Evolutionary conservation across 225 moss, liverwort and hornwort species (phyloP), one percentile per base, ranked within the genome.

Genomic region (Physcomitrium patens): DNA sequence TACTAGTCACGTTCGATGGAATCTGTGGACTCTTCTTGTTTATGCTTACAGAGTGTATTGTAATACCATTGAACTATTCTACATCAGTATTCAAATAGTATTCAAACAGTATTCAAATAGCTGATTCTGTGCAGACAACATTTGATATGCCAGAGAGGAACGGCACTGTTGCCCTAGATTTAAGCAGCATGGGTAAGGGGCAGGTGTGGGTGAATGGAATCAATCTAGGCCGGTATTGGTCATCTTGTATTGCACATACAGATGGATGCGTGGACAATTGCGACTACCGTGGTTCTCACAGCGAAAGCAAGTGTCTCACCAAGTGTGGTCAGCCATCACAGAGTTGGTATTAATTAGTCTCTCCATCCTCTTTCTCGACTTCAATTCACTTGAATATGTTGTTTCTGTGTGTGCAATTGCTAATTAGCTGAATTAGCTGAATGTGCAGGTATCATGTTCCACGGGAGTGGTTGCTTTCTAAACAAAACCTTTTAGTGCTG

Each of bases 131-230:
- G 69, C 84, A 96, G 94, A 79, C 94, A 13, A 86, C 59, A 24
- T 85, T 94, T 64, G 90, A 92, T 78, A 86, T 78, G 23, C 96
- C 96, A 58, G 67, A 68, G 76, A 93, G 92, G 72, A 77, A 82
- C 59, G 64, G 81, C 56, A 86, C 86, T 12, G 53, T 96, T 28
- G 86, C 86, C 0, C 68, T 94, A 71, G 90, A 96, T 72, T 79
- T 96, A 0, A 76, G 86, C 53, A 87, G 84, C 63, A 92, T 96
- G 94, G 84, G 92, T 47, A 94, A 94, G 71, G 88, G 96, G 7
- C 89, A 92, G 69, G 91, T 92, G 67, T 94, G 96, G 96, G 81
- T 96, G 81, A 94, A 96, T 54, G 96, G 92, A 27, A 61, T 81
- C 27, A 85, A 82, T 76, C 60, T 94, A 23, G 96, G 94, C 67